A percentile compares a stretch with the other conserved stretches of the same genome.
These are phyloP conservation scores for Seiridium unicorne DNA, from an alignment of 2,329 filamentous ascomycete genomes.

Conservation along the genomic window DNA sequence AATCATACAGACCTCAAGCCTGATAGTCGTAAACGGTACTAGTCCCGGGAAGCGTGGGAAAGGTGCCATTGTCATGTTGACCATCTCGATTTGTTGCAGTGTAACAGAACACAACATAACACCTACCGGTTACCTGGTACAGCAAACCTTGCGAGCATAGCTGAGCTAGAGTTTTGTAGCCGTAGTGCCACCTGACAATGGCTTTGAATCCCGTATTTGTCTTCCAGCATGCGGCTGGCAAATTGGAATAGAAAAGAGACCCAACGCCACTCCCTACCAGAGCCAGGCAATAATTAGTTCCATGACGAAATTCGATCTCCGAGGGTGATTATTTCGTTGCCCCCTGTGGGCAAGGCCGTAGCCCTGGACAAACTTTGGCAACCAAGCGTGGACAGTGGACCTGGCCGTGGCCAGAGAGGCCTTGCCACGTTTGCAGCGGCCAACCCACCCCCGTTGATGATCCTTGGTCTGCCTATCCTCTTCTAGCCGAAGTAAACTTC, in stretches of 20 bases:
- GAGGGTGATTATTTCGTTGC: constrained; percentile 7
- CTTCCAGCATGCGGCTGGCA: no score
- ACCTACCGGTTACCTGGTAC: background rate
- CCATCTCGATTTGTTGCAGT: background rate
- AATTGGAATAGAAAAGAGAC: no score
- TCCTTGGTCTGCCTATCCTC: constrained; percentile 22
- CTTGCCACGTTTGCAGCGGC: constrained; percentile 29
- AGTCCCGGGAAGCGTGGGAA: no score
- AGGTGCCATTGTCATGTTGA: no score
- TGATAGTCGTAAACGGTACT: no score
- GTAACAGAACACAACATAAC: background rate
- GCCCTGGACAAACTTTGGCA: constrained; percentile 16
- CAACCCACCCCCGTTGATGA: constrained; percentile 19
- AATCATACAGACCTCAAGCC: no score
- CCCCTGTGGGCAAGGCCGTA: constrained; percentile 11
- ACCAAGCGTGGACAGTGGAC: constrained; percentile 28
- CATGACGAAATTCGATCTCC: constrained; percentile 13
- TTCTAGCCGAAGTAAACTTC: constrained; percentile 18
- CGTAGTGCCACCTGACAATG: no score
- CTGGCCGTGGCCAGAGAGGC: constrained; percentile 23
- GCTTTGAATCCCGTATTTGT: no score
- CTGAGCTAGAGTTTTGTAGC: no score
- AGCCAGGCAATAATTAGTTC: background rate
- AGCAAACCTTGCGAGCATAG: background rate
- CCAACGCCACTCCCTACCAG: no score